These are phyloP conservation scores for Nemania abortiva DNA, from an alignment of 2,329 filamentous ascomycete species.

Conservation along the genomic window DNA sequence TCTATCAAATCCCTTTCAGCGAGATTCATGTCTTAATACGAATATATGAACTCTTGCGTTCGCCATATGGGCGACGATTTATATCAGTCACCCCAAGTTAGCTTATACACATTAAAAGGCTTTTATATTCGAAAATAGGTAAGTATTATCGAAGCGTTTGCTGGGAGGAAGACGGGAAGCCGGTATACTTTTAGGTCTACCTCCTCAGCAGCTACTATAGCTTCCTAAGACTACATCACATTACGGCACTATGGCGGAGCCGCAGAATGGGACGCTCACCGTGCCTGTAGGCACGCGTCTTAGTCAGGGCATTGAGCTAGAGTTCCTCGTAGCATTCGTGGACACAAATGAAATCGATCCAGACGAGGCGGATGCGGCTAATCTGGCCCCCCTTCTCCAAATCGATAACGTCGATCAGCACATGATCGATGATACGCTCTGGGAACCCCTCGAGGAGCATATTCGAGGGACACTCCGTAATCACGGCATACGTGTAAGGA, in stretches of 20 bases:
- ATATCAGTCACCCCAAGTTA: neutral
- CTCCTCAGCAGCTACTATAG: slow-evolving; percentile 11
- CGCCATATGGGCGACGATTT: neutral
- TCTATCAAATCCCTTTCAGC: slow-evolving; percentile 8
- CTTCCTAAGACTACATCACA: neutral
- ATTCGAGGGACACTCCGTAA: slow-evolving; percentile 38
- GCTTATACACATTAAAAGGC: neutral
- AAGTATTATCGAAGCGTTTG: neutral
- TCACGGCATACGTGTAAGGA: slow-evolving; percentile 38
- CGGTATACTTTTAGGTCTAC: slow-evolving; percentile 14
- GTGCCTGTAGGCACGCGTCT: slow-evolving; percentile 42
- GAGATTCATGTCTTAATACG: slow-evolving; percentile 6
- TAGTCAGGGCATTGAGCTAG: slow-evolving; percentile 50
- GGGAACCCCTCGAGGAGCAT: slow-evolving; percentile 7
- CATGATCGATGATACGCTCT: no score
- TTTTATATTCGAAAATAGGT: neutral
- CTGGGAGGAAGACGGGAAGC: slow-evolving; percentile 24
- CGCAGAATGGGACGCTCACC: slow-evolving; percentile 23
- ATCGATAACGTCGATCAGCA: slow-evolving; percentile 11
- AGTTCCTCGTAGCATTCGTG: slow-evolving; percentile 43
- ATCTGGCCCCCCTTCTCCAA: slow-evolving; percentile 46
- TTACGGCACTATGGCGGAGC: slow-evolving; percentile 14
- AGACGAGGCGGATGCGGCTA: slow-evolving; percentile 33
- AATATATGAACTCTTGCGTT: neutral
- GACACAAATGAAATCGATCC: slow-evolving; percentile 42